Base-by-base conservation (phyloP, 1,284 basidiomycete genomes). In the Ganoderma boninense region DNA sequence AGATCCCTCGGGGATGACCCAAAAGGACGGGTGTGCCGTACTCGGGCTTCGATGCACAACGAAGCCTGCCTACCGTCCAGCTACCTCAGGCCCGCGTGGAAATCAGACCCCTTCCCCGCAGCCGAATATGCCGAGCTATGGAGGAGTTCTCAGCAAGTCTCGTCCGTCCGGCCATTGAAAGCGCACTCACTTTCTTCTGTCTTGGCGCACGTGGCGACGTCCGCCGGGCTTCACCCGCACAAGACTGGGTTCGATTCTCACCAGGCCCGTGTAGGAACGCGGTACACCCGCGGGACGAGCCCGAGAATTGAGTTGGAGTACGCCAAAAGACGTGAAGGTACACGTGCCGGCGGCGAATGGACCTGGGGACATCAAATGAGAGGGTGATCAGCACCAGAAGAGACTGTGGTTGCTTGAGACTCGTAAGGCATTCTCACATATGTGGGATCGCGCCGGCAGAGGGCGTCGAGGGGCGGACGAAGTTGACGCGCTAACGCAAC, bases 31-130 rank as follows among this genome's bases (percentile, higher is more conserved):
- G 63, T 44, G 42, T 26, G 54, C 68, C 68, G 68, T 68, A 65
- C 69, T 68, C 62, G 70, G 69, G 52, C 14, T 35, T 56, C 60
- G 67, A 66, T 49, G 52, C 65, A 60, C 64, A 56, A 59, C 59
- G 73, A 70, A 71, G 70, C 69, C 62, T 57, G 65, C 57, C 56
- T 56, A 65, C 46, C 62, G 62, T 65, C 42, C 57, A 49, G 44
- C 54, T 61, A 64, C 29, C 54, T 57, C 54, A 35, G 26, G 32
- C 32, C 18, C 54, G 29, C 54, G 54, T 57, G 54, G 16, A 57
- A 65, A 74, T 71, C 69, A 70, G 57, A 60, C 65, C 68, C 68
- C 68, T 64, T 54, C 43, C 62, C 43, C 16, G 23, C 32, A 38
- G n/a, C 63, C 35, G 20, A n/a, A 54, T 13, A 20, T 40, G 63